These are phyloP conservation scores for Lasiodiplodia gonubiensis DNA, from an alignment of 2,329 filamentous ascomycete genomes.

Conservation along the genomic window DNA sequence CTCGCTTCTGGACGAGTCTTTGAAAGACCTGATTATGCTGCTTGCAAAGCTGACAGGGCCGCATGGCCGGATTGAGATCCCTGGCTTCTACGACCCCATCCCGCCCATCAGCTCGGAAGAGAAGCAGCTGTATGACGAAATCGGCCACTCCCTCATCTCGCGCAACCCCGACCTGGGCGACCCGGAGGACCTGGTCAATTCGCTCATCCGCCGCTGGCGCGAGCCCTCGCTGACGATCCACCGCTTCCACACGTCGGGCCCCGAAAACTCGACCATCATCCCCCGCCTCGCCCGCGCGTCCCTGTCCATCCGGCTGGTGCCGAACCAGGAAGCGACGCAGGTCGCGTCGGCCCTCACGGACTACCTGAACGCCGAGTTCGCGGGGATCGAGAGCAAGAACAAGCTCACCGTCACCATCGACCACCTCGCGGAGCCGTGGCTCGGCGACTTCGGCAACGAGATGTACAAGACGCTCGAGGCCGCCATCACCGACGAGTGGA, in stretches of 20 bases:
- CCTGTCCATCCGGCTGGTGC: slow-evolving; percentile 88
- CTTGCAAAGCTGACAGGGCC: slow-evolving; percentile 81
- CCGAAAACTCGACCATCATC: slow-evolving; percentile 86
- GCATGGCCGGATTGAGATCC: slow-evolving; percentile 81
- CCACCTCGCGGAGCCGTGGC: slow-evolving; percentile 93
- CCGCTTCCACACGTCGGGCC: slow-evolving; percentile 88
- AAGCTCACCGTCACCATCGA: slow-evolving; percentile 81
- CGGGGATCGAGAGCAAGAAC: slow-evolving; percentile 78
- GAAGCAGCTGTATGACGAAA: slow-evolving; percentile 80
- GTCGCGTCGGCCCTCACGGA: slow-evolving; percentile 70
- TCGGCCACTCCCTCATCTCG: slow-evolving; percentile 75
- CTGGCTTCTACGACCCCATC: slow-evolving; percentile 86
- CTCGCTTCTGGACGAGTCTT: slow-evolving; percentile 83
- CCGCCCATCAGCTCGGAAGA: slow-evolving; percentile 76
- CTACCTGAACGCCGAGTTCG: slow-evolving; percentile 75
- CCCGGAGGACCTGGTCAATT: slow-evolving; percentile 75
- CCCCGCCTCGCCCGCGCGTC: slow-evolving; percentile 87
- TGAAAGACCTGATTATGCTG: slow-evolving; percentile 87
- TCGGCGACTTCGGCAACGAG: slow-evolving; percentile 87
- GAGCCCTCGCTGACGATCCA: slow-evolving; percentile 95
- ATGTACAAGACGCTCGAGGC: slow-evolving; percentile 89
- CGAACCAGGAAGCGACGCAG: slow-evolving; percentile 85
- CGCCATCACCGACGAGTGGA: slow-evolving; percentile 86
- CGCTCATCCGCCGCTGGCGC: slow-evolving; percentile 91
- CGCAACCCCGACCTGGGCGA: slow-evolving; percentile 70